Conservation (phyloP, 805 yeast genomes). For the Teunomyces barrocoloradensis region DNA sequence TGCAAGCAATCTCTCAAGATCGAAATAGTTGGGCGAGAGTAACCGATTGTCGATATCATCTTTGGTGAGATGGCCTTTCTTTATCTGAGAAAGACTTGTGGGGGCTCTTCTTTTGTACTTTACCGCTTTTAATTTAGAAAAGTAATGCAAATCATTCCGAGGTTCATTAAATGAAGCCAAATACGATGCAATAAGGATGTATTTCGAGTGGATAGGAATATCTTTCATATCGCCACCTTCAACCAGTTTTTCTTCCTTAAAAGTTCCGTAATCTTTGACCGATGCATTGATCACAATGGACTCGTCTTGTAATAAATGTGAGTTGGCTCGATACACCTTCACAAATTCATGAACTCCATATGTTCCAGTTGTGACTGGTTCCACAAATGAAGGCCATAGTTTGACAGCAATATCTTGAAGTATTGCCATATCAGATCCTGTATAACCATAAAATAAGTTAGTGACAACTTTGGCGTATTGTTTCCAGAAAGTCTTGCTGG, state of each 20-base stretch:
- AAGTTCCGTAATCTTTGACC: conserved; percentile 24
- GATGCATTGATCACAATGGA: conserved; percentile 29
- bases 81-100: conserved; percentile 11
- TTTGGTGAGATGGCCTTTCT: conserved; percentile 26
- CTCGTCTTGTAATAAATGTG: conserved; percentile 26
- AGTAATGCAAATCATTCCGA: conserved; percentile 63
- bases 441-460: conserved; percentile 43
- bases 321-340: conserved; percentile 31
- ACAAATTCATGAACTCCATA: conserved; percentile 28
- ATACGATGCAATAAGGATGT: conserved; percentile 75
- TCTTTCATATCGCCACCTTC: conserved; percentile 33
- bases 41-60: conserved; percentile 56
- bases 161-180: conserved; percentile 77
- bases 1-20: conserved; percentile 76
- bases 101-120: conserved; percentile 39
- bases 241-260: conserved; percentile 19
- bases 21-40: conserved; percentile 71
- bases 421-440: conserved; percentile 43
- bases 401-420: conserved; percentile 28
- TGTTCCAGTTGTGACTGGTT: conserved; percentile 21
- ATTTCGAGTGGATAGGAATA: conserved; percentile 62
- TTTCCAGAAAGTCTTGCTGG: conserved; percentile 33
- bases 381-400: conserved; percentile 34
- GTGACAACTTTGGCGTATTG: conserved; percentile 44
- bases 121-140: conserved; percentile 53